These are phyloP conservation scores for Lachnellula arida DNA, from an alignment of 2,329 filamentous ascomycete genomes.

Conservation along the genomic window DNA sequence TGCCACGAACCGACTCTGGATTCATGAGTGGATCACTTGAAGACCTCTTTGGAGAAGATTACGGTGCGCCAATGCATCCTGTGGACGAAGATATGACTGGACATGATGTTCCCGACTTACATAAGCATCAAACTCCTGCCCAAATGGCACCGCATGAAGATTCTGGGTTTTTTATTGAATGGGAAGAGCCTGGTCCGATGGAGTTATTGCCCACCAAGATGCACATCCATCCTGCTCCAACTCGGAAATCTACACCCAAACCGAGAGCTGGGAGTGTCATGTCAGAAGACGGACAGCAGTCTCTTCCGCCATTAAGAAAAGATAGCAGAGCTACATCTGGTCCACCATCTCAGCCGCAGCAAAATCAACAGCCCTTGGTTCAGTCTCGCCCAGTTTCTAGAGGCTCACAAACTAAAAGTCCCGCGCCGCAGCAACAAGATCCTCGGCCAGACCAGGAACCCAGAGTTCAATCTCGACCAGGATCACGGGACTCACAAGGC, in stretches of 20 bases:
- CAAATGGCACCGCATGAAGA: slow-evolving; percentile 13
- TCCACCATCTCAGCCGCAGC: background rate
- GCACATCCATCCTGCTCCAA: slow-evolving; percentile 21
- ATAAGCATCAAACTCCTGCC: slow-evolving; percentile 11
- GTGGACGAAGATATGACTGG: slow-evolving; percentile 35
- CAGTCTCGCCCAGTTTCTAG: background rate
- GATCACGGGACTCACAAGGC: background rate
- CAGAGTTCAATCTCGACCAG: background rate
- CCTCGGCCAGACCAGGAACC: background rate
- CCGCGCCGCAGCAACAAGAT: slow-evolving; percentile 6
- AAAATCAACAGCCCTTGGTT: background rate
- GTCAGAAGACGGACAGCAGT: slow-evolving; percentile 28
- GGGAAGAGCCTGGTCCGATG: slow-evolving; percentile 36
- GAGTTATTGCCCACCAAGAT: slow-evolving; percentile 37
- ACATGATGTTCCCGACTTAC: slow-evolving; percentile 31
- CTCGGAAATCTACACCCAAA: slow-evolving; percentile 31
- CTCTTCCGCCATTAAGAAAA: slow-evolving; percentile 20
- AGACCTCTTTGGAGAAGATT: slow-evolving; percentile 57
- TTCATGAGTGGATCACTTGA: slow-evolving; percentile 74
- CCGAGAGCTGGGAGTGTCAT: slow-evolving; percentile 25
- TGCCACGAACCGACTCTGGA: slow-evolving; percentile 63
- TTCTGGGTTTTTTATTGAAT: slow-evolving; percentile 32
- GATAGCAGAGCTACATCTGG: slow-evolving; percentile 11
- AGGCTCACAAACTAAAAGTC: background rate
- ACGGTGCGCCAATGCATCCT: slow-evolving; percentile 31